phyloP scores from a whole-genome alignment of 768 basidiomycete species.

The Pisolithus tinctorius region DNA sequence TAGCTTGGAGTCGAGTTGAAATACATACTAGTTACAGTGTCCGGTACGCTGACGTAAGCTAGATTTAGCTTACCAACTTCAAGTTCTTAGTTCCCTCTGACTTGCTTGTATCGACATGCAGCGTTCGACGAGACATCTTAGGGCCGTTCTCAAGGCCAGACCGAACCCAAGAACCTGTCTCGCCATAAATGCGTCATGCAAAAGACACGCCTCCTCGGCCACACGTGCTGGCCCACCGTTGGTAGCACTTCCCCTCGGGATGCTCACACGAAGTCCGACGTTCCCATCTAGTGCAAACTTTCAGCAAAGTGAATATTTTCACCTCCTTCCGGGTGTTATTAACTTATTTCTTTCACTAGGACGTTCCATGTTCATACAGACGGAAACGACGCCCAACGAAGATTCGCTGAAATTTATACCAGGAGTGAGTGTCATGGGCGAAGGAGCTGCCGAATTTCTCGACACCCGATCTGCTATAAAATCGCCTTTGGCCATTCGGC shows the following conservation, averaged over 20 bases:
- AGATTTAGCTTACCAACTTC: background rate
- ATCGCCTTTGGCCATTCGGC: conserved; percentile 91
- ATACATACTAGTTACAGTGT: too few species aligned
- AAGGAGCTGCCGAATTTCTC: conserved; percentile 90
- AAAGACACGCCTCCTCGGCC: conserved; percentile 19
- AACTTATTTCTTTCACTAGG: conserved; percentile 30
- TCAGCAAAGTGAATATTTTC: conserved; percentile 28
- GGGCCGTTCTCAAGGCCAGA: background rate
- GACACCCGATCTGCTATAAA: conserved; percentile 77
- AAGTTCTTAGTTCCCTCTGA: too few species aligned
- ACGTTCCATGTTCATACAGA: conserved; percentile 97
- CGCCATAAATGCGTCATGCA: conserved; percentile 6
- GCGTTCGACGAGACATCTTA: background rate
- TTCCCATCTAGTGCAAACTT: conserved; percentile 8
- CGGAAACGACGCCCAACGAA: conserved; percentile 94
- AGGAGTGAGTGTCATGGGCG: conserved; percentile 80
- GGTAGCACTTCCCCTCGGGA: conserved; percentile 29
- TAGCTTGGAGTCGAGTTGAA: too few species aligned
- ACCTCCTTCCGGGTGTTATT: background rate
- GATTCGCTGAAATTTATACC: conserved; percentile 98
- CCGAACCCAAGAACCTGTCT: conserved; percentile 1
- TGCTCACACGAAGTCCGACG: conserved; percentile 8
- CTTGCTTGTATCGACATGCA: background rate
- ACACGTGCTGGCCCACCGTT: conserved; percentile 20
- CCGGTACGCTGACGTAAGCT: background rate